Conservation (phyloP, 2,329 filamentous ascomycete species). For the Penicillium sp. region DNA sequence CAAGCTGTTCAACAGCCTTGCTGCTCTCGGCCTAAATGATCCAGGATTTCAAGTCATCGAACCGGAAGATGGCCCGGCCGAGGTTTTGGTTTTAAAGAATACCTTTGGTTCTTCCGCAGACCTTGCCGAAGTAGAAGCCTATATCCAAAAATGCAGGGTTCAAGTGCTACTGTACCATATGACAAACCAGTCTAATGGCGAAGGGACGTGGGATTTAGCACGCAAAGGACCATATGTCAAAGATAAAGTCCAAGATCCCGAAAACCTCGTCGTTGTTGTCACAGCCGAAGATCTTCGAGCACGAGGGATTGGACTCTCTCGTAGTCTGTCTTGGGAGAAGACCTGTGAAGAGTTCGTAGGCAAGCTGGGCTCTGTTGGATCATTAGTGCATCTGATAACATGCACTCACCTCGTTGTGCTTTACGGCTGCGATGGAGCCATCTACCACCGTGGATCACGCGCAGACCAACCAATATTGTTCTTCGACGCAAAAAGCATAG, state of each 20-base stretch:
- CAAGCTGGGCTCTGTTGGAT: not conserved
- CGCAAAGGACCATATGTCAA: not conserved
- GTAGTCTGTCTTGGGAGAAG: not conserved
- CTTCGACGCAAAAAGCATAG: not conserved
- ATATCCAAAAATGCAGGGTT: not conserved
- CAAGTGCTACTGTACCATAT: not conserved
- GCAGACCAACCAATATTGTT: not conserved
- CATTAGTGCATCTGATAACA: not conserved
- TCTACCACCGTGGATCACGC: not conserved
- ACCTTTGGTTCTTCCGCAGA: not conserved
- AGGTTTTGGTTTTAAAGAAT: not conserved
- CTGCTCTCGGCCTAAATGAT: not conserved
- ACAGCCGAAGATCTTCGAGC: not conserved
- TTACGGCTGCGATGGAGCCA: not conserved
- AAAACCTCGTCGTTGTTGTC: not conserved
- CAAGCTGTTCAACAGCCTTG: not conserved
- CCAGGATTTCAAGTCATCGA: not conserved
- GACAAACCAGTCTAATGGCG: not conserved
- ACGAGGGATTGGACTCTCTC: not conserved
- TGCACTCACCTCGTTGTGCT: not conserved
- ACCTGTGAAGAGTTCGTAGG: not conserved
- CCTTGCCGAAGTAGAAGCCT: not conserved
- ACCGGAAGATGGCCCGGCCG: not conserved
- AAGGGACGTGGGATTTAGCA: not conserved
- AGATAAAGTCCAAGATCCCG: not conserved